A percentile compares a stretch with the other conserved stretches of the same genome.
phyloP scores from a whole-genome alignment of 164 flowering plant genomes.

The Cinnamomum chago region DNA sequence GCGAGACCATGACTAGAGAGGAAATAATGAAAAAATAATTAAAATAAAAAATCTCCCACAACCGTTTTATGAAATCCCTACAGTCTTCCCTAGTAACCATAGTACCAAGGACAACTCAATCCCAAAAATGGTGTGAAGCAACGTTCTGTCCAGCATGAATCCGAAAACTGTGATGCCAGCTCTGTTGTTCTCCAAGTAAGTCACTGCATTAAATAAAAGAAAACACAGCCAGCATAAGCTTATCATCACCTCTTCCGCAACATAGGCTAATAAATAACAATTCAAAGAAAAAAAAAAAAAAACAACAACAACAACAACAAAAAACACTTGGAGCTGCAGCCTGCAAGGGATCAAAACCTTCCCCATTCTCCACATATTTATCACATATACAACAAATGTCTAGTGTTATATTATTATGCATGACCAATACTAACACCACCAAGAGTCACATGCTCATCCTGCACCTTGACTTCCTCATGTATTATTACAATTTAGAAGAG shows the following conservation, averaged over 20 bases:
- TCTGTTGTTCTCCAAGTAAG: slow-evolving; percentile 81
- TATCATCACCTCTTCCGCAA: background rate
- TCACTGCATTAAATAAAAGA: slow-evolving; percentile 44
- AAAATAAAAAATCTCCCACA: too few species aligned
- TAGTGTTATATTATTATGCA: slow-evolving; percentile 1
- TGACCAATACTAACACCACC: too few species aligned
- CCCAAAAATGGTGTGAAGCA: too few species aligned
- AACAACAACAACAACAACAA: background rate
- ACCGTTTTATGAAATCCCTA: too few species aligned
- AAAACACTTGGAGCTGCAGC: background rate
- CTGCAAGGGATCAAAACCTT: background rate
- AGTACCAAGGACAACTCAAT: too few species aligned
- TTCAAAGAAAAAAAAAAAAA: background rate
- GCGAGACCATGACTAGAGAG: too few species aligned
- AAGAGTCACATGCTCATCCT: too few species aligned
- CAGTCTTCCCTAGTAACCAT: too few species aligned
- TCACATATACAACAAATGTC: background rate
- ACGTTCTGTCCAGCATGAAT: slow-evolving; percentile 17
- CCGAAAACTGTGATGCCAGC: slow-evolving; percentile 88
- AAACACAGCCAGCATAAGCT: background rate
- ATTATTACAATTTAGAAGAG: background rate
- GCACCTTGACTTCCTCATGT: background rate
- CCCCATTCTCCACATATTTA: background rate
- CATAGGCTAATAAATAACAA: too few species aligned
- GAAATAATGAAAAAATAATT: too few species aligned